Percentiles rank a stretch among this genome's conserved stretches.
phyloP scores from a whole-genome alignment of 768 basidiomycete genomes.

The Mycena vulgaris region DNA sequence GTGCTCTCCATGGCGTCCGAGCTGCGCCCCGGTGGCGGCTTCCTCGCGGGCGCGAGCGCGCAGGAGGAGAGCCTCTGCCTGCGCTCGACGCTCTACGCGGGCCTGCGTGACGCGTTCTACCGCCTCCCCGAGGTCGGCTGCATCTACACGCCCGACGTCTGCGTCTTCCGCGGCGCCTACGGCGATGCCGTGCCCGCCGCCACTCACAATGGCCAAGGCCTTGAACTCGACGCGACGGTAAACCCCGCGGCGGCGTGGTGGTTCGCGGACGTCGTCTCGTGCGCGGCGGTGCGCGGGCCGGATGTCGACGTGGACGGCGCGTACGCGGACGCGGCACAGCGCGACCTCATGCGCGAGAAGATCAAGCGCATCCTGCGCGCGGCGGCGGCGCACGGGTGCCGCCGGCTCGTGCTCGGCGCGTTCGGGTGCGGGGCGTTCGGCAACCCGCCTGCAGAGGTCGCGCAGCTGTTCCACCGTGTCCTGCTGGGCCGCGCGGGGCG shows the following conservation, averaged over 20 bases:
- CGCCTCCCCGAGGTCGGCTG: constrained; percentile 39
- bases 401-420: constrained; percentile 38
- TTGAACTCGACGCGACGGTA: constrained; percentile 12
- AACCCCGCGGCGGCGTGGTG: constrained; percentile 38
- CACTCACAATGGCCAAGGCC: too few species aligned
- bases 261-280: constrained; percentile 42
- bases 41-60: constrained; percentile 37
- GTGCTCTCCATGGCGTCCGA: constrained; percentile 42
- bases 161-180: constrained; percentile 40
- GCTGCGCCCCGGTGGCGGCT: constrained; percentile 41
- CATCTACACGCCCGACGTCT: constrained; percentile 40
- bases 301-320: constrained; percentile 33
- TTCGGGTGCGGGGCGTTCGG: constrained; percentile 42
- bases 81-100: constrained; percentile 40
- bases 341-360: constrained; percentile 42
- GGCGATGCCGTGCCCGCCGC: constrained; percentile 2
- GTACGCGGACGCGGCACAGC: constrained; percentile 33
- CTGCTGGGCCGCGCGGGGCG: constrained; percentile 37
- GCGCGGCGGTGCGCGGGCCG: constrained; percentile 38
- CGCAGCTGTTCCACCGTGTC: constrained; percentile 37
- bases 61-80: constrained; percentile 42
- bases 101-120: constrained; percentile 38
- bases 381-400: constrained; percentile 31
- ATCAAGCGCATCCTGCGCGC: constrained; percentile 38
- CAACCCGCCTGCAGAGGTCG: constrained; percentile 39